phyloP scores from a whole-genome alignment of 805 yeast species.

The Wickerhamiella dianesei region DNA sequence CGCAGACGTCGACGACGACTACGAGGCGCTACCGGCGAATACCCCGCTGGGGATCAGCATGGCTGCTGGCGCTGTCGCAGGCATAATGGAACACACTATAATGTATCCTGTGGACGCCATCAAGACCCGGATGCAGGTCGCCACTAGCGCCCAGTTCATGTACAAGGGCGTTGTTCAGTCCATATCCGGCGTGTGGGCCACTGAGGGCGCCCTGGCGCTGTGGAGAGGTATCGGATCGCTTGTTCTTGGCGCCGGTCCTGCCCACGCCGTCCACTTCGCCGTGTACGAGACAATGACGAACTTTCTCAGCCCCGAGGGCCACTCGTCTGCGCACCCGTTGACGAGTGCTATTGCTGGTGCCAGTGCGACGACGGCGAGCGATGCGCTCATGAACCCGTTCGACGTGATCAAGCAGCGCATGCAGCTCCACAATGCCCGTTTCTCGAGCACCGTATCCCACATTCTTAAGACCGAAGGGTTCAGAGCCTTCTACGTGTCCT shows the following conservation, averaged over 20 bases:
- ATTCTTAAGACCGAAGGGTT: slow-evolving; percentile 32
- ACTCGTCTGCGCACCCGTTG: slow-evolving; percentile 51
- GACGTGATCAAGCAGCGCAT: slow-evolving; percentile 91
- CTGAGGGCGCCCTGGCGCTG: slow-evolving; percentile 76
- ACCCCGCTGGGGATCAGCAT: slow-evolving; percentile 75
- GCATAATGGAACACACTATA: slow-evolving; percentile 94
- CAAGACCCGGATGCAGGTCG: slow-evolving; percentile 85
- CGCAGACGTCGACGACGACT: slow-evolving; percentile 34
- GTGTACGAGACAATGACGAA: slow-evolving; percentile 77
- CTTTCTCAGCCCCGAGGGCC: slow-evolving; percentile 31
- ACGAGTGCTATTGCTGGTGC: slow-evolving; percentile 74
- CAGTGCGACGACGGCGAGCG: slow-evolving; percentile 83
- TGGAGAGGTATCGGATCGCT: slow-evolving; percentile 94
- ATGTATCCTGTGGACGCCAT: slow-evolving; percentile 96
- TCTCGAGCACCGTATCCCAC: slow-evolving; percentile 18
- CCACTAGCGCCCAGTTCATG: slow-evolving; percentile 19
- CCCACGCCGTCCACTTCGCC: slow-evolving; percentile 93
- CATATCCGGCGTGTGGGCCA: slow-evolving; percentile 60
- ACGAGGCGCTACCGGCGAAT: slow-evolving; percentile 80
- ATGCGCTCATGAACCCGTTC: slow-evolving; percentile 94
- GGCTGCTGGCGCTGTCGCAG: slow-evolving; percentile 96
- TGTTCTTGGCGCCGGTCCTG: slow-evolving; percentile 96
- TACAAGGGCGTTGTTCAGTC: slow-evolving; percentile 43
- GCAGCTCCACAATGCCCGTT: slow-evolving; percentile 37
- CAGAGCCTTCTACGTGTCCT: slow-evolving; percentile 75